A percentile compares a stretch with the other conserved stretches of the same genome.
These are phyloP conservation scores for Aquilaria sinensis DNA, from an alignment of 345 rosid species.

Conservation along the genomic window DNA sequence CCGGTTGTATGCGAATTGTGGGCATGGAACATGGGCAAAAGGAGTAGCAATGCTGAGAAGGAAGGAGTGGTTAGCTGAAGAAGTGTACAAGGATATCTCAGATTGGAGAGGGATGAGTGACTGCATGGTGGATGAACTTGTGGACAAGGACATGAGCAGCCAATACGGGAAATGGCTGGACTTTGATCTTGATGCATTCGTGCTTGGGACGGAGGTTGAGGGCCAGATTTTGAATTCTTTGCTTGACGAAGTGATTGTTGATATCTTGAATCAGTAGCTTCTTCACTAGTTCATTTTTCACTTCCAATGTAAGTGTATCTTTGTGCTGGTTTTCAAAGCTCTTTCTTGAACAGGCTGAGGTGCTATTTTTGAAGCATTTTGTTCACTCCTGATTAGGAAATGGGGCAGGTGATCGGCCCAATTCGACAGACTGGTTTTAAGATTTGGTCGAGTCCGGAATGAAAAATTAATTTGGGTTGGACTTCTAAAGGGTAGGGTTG, in stretches of 20 bases:
- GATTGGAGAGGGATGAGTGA: constrained; percentile 65
- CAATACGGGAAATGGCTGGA: constrained; percentile 78
- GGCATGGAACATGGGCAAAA: constrained; percentile 43
- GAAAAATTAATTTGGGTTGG: no score
- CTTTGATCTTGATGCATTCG: constrained; percentile 61
- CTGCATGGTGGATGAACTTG: constrained; percentile 87
- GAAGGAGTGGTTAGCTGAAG: constrained; percentile 56
- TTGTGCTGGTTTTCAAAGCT: neutral
- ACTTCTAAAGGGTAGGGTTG: no score
- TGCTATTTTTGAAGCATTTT: neutral
- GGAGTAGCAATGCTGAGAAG: constrained; percentile 47
- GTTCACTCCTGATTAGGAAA: no score
- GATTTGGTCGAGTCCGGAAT: no score
- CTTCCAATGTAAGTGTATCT: neutral
- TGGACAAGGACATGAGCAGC: constrained; percentile 85
- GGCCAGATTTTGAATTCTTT: constrained; percentile 43
- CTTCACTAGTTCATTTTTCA: neutral
- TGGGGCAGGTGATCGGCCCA: no score
- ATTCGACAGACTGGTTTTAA: no score
- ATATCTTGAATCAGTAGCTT: constrained; percentile 25
- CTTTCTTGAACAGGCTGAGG: neutral
- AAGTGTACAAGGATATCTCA: constrained; percentile 63
- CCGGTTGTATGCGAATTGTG: constrained; percentile 45
- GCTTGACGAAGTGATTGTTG: constrained; percentile 60
- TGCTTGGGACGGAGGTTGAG: constrained; percentile 54